A percentile compares a stretch with the other conserved stretches of the same genome.
phyloP scores from a whole-genome alignment of 2,329 filamentous ascomycete species.

The Trichoderma sp. region DNA sequence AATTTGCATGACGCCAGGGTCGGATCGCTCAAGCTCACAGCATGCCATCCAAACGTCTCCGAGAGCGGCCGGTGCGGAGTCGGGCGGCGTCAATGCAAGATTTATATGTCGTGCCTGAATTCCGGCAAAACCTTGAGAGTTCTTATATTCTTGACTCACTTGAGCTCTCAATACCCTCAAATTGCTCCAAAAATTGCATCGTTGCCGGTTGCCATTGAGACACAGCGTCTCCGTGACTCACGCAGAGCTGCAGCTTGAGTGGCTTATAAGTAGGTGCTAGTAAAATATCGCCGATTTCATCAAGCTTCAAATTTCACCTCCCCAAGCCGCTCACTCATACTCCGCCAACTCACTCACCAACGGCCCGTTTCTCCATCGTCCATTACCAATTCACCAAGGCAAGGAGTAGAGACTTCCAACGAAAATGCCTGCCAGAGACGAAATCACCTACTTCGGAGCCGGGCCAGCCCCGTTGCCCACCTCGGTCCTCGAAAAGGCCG shows the following conservation, averaged over 20 bases:
- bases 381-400: neutral
- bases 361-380: neutral
- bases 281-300: neutral
- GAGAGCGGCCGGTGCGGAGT: constrained; percentile 17
- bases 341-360: neutral
- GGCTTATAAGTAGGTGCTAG: neutral
- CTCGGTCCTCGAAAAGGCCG: constrained; percentile 74
- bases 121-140: neutral
- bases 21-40: constrained; percentile 7
- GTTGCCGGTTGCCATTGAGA: neutral
- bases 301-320: neutral
- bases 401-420: neutral
- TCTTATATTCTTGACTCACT: neutral
- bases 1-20: neutral
- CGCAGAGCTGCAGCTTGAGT: neutral
- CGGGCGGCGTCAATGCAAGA: neutral
- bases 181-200: neutral
- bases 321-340: neutral
- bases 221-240: neutral
- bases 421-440: constrained; percentile 69
- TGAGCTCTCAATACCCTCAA: neutral
- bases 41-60: constrained; percentile 1
- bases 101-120: neutral
- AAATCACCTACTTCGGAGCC: constrained; percentile 85
- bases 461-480: constrained; percentile 88